Evolutionary conservation across 2,329 filamentous ascomycete species (phyloP).

Genomic region (Aspergillus phoenicis): DNA sequence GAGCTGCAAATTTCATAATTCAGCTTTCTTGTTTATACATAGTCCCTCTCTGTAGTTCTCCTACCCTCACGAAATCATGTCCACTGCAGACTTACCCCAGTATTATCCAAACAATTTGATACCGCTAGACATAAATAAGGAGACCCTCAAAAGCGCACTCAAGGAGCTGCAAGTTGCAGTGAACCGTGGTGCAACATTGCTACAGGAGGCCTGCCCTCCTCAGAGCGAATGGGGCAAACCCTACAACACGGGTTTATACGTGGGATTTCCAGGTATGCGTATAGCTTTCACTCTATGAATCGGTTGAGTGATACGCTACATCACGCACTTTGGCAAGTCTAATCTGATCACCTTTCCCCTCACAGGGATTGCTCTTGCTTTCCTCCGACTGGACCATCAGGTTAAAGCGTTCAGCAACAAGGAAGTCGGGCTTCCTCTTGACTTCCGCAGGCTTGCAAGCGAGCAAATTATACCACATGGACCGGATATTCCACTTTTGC

Average conservation of each 20-base stretch:
- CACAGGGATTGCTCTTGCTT: conserved; percentile 41
- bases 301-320: not conserved
- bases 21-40: not conserved
- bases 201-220: conserved; percentile 28
- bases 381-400: conserved; percentile 43
- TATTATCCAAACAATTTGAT: conserved; percentile 33
- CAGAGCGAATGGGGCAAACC: conserved; percentile 26
- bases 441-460: conserved; percentile 32
- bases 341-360: conserved; percentile 1
- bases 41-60: not conserved
- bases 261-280: conserved; percentile 34
- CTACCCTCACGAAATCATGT: not conserved
- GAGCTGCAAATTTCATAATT: not conserved
- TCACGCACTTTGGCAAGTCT: not conserved
- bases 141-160: conserved; percentile 24
- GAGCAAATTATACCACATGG: conserved; percentile 30
- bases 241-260: conserved; percentile 32
- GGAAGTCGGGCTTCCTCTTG: conserved; percentile 16
- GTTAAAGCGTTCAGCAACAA: conserved; percentile 26
- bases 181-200: conserved; percentile 28
- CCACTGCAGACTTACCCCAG: conserved; percentile 19
- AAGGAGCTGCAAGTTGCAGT: conserved; percentile 35
- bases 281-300: not conserved
- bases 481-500: conserved; percentile 28
- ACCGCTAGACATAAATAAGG: conserved; percentile 22